Evolutionary conservation across 176 grass and related monocot species (phyloP).

Genomic region (Echinochloa phyllopogon): DNA sequence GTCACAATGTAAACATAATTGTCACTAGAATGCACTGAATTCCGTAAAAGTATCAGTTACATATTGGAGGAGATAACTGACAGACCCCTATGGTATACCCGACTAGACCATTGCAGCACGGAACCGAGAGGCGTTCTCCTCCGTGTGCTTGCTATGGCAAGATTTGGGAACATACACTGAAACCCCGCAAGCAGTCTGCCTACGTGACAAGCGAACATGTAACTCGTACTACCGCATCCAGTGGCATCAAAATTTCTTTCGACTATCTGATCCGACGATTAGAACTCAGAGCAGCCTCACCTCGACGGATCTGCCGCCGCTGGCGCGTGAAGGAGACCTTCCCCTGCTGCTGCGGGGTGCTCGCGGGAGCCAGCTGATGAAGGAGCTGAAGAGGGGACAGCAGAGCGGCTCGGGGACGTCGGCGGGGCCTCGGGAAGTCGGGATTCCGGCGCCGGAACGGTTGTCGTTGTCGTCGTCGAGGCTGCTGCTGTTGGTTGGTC

Average conservation of each 20-base stretch:
- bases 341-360: background rate
- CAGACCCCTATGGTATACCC: background rate
- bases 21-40: background rate
- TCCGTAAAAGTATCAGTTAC: no score
- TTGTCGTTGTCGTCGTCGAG: background rate
- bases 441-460: background rate
- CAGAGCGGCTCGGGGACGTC: background rate
- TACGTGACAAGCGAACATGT: background rate
- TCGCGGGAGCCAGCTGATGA: background rate
- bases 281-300: background rate
- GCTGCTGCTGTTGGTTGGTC: background rate
- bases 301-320: background rate
- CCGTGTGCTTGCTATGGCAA: background rate
- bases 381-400: background rate
- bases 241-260: background rate
- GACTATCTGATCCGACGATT: background rate
- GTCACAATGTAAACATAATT: background rate
- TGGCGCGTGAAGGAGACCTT: background rate
- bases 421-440: background rate
- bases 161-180: background rate
- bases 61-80: background rate
- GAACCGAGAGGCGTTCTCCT: background rate
- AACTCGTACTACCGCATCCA: background rate
- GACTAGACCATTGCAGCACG: background rate
- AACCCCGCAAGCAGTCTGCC: background rate